Base-by-base conservation (phyloP, 352 stramenopile genomes). In the Phytophthora palmivora region DNA sequence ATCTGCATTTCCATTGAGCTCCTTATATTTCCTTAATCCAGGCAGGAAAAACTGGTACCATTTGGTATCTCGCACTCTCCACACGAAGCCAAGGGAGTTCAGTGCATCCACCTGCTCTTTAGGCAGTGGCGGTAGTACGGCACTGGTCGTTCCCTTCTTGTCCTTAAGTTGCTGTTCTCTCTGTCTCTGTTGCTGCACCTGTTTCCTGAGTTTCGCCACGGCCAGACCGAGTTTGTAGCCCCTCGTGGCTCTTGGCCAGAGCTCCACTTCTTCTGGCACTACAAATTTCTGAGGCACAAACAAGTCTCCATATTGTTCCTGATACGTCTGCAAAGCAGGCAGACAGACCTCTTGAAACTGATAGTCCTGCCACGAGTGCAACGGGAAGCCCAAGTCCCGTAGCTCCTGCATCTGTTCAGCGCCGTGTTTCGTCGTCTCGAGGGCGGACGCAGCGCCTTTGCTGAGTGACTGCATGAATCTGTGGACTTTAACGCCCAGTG, bases 201-300 rank as follows among this genome's bases (percentile, higher is more conserved):
- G 68, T 72, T 97, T 72, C 78, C 92, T 84, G 70, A 98, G 38
- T 63, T 96, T 89, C 52, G 94, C 88, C 7, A 98, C 93, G 15
- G 90, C 81, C 28, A 91, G 70, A 8, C 95, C 95, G 8, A 98
- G 69, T 33, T 84, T 77, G 44, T 96, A 82, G 4, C 91, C 91
- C 70, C 85, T 90, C 22, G 87, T 89, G 21, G 88, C 64, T 48
- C 89, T 67, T 14, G 93, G 89, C 90, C 91, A 98, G 9, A 32
- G 22, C 8, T 49, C 30, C 0, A 14, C 14, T 1, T 43, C 53
- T 6, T 70, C 51, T 2, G 92, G 92, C 1, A 98, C 87, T 12
- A 93, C 79, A 63, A 97, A 98, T 50, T 94, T 92, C 66, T 97
- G 90, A 33, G 92, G 93, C n/a, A 98, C 91, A 51, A 96, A 88